Percentiles rank a stretch among this genome's conserved stretches.
These are phyloP conservation scores for Backusella morwellensis DNA, from an alignment of 192 early-diverging fungal species.

Conservation along the genomic window DNA sequence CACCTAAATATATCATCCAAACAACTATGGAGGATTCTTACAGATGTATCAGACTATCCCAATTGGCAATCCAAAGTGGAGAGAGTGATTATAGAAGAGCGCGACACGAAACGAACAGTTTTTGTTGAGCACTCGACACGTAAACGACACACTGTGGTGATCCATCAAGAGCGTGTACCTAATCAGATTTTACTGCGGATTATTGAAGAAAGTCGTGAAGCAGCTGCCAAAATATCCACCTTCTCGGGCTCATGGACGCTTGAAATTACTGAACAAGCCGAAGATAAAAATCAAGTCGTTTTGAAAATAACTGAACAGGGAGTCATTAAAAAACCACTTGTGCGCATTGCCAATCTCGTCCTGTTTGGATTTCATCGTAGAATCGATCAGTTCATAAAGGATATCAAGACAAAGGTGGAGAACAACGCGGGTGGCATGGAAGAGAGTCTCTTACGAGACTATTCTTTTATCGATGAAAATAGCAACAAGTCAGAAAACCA, in stretches of 20 bases:
- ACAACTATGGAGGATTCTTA: conserved; percentile 24
- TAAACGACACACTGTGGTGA: conserved; percentile 17
- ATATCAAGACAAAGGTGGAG: conserved; percentile 13
- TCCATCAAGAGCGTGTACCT: conserved; percentile 24
- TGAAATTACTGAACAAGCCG: conserved; percentile 13
- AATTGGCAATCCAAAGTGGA: conserved; percentile 31
- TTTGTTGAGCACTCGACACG: conserved; percentile 29
- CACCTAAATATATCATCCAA: conserved; percentile 9
- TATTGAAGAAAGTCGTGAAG: conserved; percentile 20
- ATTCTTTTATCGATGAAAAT: background rate
- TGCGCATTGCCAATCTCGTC: conserved; percentile 25
- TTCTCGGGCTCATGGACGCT: conserved; percentile 34
- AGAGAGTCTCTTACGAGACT: conserved; percentile 8
- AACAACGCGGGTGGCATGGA: background rate
- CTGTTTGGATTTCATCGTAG: conserved; percentile 33
- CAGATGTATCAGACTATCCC: conserved; percentile 21
- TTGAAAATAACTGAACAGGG: conserved; percentile 36
- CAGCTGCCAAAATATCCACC: conserved; percentile 15
- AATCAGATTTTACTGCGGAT: conserved; percentile 14
- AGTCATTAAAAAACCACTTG: conserved; percentile 32
- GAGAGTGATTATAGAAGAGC: background rate
- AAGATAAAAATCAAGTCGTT: background rate
- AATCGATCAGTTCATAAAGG: conserved; percentile 37
- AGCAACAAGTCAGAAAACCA: background rate
- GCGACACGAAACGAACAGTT: conserved; percentile 4